These are phyloP conservation scores for Cladophialophora bantiana DNA, from an alignment of 2,329 filamentous ascomycete genomes.

Conservation along the genomic window DNA sequence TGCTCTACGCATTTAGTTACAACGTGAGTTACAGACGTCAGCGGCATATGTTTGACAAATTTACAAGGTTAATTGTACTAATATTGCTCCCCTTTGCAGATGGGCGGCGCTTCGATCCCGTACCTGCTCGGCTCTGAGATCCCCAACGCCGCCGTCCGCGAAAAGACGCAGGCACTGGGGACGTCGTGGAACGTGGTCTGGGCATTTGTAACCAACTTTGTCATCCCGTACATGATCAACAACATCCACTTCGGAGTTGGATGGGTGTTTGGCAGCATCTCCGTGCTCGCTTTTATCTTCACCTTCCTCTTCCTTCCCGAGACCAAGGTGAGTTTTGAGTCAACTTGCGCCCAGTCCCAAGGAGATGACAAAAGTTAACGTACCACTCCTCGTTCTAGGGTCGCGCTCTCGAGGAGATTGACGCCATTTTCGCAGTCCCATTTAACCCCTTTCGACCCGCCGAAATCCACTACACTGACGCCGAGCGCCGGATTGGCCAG, in stretches of 20 bases:
- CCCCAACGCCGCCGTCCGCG: neutral
- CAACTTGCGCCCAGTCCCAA: too few species aligned
- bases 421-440: constrained; percentile 9
- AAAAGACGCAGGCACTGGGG: constrained; percentile 1
- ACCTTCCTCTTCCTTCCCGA: neutral
- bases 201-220: neutral
- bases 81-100: neutral
- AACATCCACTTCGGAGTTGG: neutral
- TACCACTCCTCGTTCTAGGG: neutral
- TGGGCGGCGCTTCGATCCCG: neutral
- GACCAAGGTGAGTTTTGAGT: neutral
- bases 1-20: neutral
- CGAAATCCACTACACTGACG: constrained; percentile 5
- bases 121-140: constrained; percentile 1
- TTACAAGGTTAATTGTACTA: neutral
- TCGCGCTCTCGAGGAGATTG: constrained; percentile 12
- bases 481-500: constrained; percentile 5
- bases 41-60: neutral
- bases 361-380: too few species aligned
- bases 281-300: neutral
- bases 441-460: constrained; percentile 4
- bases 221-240: neutral
- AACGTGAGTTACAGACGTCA: neutral
- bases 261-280: constrained; percentile 5
- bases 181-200: neutral